A percentile compares a stretch with the other conserved stretches of the same genome.
Evolutionary conservation across 139 green algal species (phyloP).

Genomic region (Mesotaenium endlicherianum): DNA sequence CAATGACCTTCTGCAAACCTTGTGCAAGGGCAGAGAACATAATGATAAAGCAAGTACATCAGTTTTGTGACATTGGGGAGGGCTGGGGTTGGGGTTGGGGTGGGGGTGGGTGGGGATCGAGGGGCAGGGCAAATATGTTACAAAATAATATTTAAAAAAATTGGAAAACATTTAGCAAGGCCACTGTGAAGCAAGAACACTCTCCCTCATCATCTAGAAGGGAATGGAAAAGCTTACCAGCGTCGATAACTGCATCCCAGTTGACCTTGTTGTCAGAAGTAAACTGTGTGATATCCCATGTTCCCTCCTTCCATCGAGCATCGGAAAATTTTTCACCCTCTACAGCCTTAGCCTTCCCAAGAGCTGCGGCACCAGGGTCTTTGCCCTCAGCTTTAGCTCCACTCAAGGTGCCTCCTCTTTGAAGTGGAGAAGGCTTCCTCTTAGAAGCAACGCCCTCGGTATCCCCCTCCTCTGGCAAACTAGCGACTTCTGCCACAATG

Average conservation of each 20-base stretch:
- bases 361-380: conserved; percentile 4
- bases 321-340: conserved; percentile 39
- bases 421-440: conserved; percentile 33
- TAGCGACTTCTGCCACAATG: conserved; percentile 41
- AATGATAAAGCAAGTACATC: no score
- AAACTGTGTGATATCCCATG: conserved; percentile 55
- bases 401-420: conserved; percentile 41
- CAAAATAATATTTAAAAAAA: no score
- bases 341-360: conserved; percentile 3
- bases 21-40: no score
- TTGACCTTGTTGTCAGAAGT: conserved; percentile 49
- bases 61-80: no score
- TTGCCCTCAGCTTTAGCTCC: conserved; percentile 30
- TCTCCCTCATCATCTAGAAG: no score
- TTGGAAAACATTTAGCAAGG: no score
- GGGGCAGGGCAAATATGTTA: no score
- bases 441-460: conserved; percentile 33
- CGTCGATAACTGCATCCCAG: conserved; percentile 57
- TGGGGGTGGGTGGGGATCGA: no score
- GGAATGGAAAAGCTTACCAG: no score
- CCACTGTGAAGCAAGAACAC: no score
- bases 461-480: conserved; percentile 24
- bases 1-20: no score
- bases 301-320: conserved; percentile 53
- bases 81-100: no score